Evolutionary conservation across 2,329 filamentous ascomycete species (phyloP).

Genomic region (Fusarium sp.): DNA sequence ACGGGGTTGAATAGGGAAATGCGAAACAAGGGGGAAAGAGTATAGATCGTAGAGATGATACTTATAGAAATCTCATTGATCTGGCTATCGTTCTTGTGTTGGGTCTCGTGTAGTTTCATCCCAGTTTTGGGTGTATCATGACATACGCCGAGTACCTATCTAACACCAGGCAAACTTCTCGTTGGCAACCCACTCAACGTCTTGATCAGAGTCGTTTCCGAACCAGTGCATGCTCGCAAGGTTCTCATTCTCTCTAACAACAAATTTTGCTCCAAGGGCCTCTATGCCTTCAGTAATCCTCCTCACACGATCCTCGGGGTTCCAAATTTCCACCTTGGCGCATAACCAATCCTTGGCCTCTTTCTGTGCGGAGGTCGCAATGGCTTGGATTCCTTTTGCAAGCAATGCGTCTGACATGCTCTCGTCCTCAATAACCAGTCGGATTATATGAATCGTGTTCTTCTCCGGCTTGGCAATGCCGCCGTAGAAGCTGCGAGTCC

Average conservation of each 20-base stretch:
- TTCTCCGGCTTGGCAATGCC: constrained; percentile 61
- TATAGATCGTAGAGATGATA: constrained; percentile 36
- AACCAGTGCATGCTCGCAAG: constrained; percentile 80
- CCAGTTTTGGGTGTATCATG: background rate
- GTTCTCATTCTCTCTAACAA: constrained; percentile 70
- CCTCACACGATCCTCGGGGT: constrained; percentile 68
- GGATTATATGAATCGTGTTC: constrained; percentile 75
- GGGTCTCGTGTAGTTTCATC: constrained; percentile 2
- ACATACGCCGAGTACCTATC: constrained; percentile 23
- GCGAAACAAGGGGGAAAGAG: constrained; percentile 36
- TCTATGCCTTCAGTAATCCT: constrained; percentile 55
- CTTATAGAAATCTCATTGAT: constrained; percentile 27
- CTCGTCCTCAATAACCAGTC: constrained; percentile 71
- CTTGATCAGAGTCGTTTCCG: constrained; percentile 59
- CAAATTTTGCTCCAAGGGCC: constrained; percentile 59
- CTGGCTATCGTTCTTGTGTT: constrained; percentile 2
- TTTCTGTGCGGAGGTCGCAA: constrained; percentile 72
- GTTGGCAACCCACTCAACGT: constrained; percentile 76
- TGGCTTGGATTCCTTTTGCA: constrained; percentile 63
- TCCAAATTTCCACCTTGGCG: constrained; percentile 81
- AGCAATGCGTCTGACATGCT: constrained; percentile 54
- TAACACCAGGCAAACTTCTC: constrained; percentile 85
- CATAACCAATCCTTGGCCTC: constrained; percentile 79
- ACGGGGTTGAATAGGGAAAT: constrained; percentile 25
- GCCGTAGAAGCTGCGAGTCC: constrained; percentile 73